Base-by-base conservation (phyloP, 371 early-diverging fungal species). In the Mortierella sp. region DNA sequence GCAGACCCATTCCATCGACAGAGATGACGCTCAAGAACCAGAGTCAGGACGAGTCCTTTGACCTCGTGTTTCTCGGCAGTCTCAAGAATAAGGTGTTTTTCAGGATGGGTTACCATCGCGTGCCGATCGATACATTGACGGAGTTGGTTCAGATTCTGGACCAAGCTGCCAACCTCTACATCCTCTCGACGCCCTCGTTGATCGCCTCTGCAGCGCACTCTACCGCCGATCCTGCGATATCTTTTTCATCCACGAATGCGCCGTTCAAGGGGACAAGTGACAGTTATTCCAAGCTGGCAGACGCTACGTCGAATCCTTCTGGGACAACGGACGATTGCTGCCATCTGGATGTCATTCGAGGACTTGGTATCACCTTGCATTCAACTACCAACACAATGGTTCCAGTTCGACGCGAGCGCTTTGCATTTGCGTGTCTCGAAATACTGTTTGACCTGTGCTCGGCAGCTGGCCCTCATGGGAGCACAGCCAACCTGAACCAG, bases 1-100 rank as follows among this genome's bases (percentile, higher is more conserved):
- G 41, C 48, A 72, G 76, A 19, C 76, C 76, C 11, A 63, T 85
- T 44, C 87, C 92, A 5, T 87, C 89, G 11, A 61, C 85, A 2
- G 80, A 82, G 3, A 76, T 90, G 79, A 83, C 89, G 1, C 76
- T 87, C 21, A 92, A 92, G 60, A 90, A 90, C 39, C 80, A 92
- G 6, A 87, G 90, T 41, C 82, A 84, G 5, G 94, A 94, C 57
- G 94, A 93, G 49, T 86, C 86, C 6, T 93, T 94, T 68, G 95
- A 95, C 65, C 86, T 93, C 17, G 89, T 89, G 8, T 83, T 90
- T 5, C 76, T 95, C 28, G 85, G 51, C 43, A 83, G 83, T 24
- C 75, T 93, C 23, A 87, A 92, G 67, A 84, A 65, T 26, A 90
- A 93, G 61, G 85, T 93, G 15, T 81, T 92, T 7, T 73, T 84